A percentile compares a stretch with the other conserved stretches of the same genome.
Evolutionary conservation across 371 early-diverging fungal species (phyloP).

Genomic region (Mortierella sp.): DNA sequence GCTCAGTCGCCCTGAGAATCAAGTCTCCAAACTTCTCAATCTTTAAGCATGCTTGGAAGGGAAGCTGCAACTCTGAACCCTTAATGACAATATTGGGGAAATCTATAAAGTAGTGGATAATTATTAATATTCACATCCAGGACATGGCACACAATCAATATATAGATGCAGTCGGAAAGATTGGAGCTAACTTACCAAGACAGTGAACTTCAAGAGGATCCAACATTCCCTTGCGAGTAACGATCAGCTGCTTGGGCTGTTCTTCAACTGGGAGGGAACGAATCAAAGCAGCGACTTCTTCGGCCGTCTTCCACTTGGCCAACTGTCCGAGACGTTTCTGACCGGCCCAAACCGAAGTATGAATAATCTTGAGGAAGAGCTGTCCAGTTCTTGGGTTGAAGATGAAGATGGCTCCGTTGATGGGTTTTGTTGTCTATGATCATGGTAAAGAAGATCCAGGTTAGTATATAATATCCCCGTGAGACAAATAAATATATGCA

Average conservation of each 20-base stretch:
- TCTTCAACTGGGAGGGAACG: constrained; percentile 98
- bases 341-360: constrained; percentile 99
- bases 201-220: constrained; percentile 98
- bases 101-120: constrained; percentile 67
- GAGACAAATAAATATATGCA: not conserved
- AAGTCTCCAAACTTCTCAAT: constrained; percentile 98
- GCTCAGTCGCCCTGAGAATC: constrained; percentile 97
- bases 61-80: constrained; percentile 95
- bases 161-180: not conserved
- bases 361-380: constrained; percentile 98
- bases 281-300: constrained; percentile 99
- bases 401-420: constrained; percentile 98
- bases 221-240: constrained; percentile 99
- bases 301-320: constrained; percentile 99
- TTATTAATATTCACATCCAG: not conserved
- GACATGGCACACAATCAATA: not conserved
- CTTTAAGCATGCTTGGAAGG: constrained; percentile 98
- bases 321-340: constrained; percentile 98
- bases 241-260: constrained; percentile 99
- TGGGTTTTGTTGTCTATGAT: constrained; percentile 89
- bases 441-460: not conserved
- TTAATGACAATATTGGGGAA: constrained; percentile 99
- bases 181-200: constrained; percentile 40
- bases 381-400: constrained; percentile 99
- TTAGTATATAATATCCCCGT: not conserved